Evolutionary conservation across 805 yeast species (phyloP), one percentile per base, ranked within the genome.

Genomic region (Cyberlindnera mrakii): DNA sequence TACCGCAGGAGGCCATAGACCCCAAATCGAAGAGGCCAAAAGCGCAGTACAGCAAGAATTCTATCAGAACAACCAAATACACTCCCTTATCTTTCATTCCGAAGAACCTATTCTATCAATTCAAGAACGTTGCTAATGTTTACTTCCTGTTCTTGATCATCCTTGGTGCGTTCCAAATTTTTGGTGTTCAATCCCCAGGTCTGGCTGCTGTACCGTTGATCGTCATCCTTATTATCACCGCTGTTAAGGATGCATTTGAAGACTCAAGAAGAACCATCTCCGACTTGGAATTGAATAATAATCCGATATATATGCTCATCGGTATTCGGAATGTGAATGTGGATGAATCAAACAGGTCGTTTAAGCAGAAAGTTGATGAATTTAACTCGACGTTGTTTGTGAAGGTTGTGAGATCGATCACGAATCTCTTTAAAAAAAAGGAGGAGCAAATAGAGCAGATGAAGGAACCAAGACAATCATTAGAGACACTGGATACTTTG

Each of bases 11-110:
- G 10, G 43, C 13, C 18, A 33, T 50, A 11, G 47, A 49, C 40
- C 40, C 40, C 20, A 47, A 45, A 42, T 45, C 46, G 7, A 48
- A 48, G 14, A 31, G 48, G 8, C 51, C 51, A 5, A 13, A 40
- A 19, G 39, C 42, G 15, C 32, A 16, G 10, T 49, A 41, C 18
- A 50, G 47, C 27, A 48, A 41, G 42, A 91, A 91, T 68, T 89
- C 89, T 60, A 86, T 91, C 51, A 78, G 97, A 67, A 89, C 98
- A 0, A 87, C 99, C 4, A 90, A 89, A 66, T 93, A 91, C 65
- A 91, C 98, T 1, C 97, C 98, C 4, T 59, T 91, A 34, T 71
- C 89, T 9, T 91, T 91, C 58, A 53, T 91, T 18, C 98, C 98
- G 6, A 89, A 89, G 62, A 88, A 91, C 63, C 63, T 91, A 36